These are phyloP conservation scores for Posidonia australis DNA, from an alignment of 106 monocot species.

Conservation along the genomic window DNA sequence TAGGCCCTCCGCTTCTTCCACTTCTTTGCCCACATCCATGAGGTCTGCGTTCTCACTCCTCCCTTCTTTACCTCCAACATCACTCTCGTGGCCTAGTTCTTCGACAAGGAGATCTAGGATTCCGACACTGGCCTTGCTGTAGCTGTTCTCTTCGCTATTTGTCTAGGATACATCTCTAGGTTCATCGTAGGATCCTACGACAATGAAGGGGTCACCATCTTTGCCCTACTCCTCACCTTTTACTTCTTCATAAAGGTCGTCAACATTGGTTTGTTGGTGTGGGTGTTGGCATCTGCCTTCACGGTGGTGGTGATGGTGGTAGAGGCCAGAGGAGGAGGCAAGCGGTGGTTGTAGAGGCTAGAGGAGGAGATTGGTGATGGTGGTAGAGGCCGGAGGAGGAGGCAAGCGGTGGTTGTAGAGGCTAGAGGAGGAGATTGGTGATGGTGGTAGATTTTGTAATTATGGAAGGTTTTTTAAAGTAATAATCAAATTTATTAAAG, in stretches of 20 bases:
- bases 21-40: conserved; percentile 17
- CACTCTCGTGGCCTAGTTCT: conserved; percentile 22
- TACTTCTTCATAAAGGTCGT: conserved; percentile 25
- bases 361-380: too few species aligned
- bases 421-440: too few species aligned
- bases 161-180: conserved; percentile 25
- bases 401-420: too few species aligned
- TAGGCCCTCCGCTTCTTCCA: too few species aligned
- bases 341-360: too few species aligned
- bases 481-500: too few species aligned
- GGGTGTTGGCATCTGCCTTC: conserved; percentile 17
- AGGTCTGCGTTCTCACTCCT: conserved; percentile 24
- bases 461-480: too few species aligned
- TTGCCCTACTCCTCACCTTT: conserved; percentile 22
- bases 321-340: too few species aligned
- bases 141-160: conserved; percentile 19
- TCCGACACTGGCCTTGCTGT: conserved; percentile 19
- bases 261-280: conserved; percentile 19
- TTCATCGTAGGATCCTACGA: conserved; percentile 22
- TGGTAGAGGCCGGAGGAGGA: too few species aligned
- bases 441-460: too few species aligned
- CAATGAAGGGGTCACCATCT: too few species aligned
- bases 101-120: conserved; percentile 26
- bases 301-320: too few species aligned
- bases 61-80: conserved; percentile 23